phyloP scores from a whole-genome alignment of 305 asterid genomes.

The Petunia hybrid region DNA sequence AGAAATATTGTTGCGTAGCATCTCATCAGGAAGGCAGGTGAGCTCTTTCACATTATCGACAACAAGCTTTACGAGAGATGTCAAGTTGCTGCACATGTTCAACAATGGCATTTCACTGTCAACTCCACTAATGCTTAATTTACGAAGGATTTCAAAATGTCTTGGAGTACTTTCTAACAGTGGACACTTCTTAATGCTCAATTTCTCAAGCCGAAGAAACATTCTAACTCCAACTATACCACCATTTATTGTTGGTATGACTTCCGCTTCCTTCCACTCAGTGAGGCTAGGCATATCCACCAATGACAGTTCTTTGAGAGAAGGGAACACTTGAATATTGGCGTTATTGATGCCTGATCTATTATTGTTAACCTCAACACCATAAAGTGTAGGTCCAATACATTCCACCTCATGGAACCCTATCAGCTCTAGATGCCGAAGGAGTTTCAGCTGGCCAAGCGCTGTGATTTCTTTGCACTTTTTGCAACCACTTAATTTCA shows the following conservation, averaged over 20 bases:
- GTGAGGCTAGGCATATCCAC: conserved; percentile 25
- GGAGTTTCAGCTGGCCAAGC: conserved; percentile 51
- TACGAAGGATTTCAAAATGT: conserved; percentile 13
- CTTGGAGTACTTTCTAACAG: conserved; percentile 38
- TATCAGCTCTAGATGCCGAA: conserved; percentile 30
- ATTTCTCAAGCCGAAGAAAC: conserved; percentile 41
- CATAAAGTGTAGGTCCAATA: conserved; percentile 43
- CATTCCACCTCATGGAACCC: conserved; percentile 15
- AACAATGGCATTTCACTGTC: neutral
- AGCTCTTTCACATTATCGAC: rapidly evolving
- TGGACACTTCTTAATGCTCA: neutral
- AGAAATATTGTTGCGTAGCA: neutral
- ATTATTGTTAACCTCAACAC: neutral
- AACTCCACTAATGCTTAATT: rapidly evolving
- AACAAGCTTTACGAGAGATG: rapidly evolving
- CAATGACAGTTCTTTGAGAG: conserved; percentile 35
- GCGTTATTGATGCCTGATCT: neutral
- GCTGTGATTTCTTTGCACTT: conserved; percentile 41
- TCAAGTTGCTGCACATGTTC: conserved; percentile 1
- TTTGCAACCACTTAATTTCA: neutral
- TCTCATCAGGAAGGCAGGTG: neutral
- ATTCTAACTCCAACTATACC: neutral
- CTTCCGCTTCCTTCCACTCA: conserved; percentile 42
- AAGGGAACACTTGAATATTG: conserved; percentile 34
- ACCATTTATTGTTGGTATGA: neutral